A percentile compares a stretch with the other conserved stretches of the same genome.
Conservation (phyloP, 2,329 filamentous ascomycete species). For the Dichotomopilus funicola region DNA sequence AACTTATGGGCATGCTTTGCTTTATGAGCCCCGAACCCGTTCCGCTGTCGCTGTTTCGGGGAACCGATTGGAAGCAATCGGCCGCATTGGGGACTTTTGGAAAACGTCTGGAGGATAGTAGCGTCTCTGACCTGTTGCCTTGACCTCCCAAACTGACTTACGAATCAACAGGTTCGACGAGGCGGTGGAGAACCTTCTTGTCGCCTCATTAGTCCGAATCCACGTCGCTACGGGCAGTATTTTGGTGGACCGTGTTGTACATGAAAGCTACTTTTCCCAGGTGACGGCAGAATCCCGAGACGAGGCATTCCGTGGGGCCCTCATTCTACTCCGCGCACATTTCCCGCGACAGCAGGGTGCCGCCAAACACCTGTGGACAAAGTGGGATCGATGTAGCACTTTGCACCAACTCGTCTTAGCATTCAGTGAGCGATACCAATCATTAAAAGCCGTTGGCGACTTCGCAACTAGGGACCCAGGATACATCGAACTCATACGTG, state of each 20-base stretch:
- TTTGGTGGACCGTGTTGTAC: background rate
- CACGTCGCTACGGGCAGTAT: background rate
- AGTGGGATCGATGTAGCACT: background rate
- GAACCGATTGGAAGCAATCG: background rate
- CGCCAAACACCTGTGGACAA: background rate
- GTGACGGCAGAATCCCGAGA: background rate
- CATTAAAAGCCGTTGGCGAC: background rate
- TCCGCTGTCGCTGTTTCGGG: background rate
- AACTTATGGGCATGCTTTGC: background rate
- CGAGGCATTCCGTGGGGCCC: background rate
- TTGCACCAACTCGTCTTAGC: background rate
- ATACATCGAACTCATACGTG: background rate
- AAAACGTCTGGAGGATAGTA: background rate
- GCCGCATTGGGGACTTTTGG: background rate
- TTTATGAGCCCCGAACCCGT: background rate
- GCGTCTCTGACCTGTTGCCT: background rate
- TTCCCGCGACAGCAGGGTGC: background rate
- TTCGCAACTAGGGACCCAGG: background rate
- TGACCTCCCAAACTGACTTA: background rate
- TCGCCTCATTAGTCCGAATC: background rate
- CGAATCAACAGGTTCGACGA: background rate
- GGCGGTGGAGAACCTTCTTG: background rate
- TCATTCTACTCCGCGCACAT: background rate
- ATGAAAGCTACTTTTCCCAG: background rate
- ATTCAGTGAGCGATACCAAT: background rate